Evolutionary conservation across 2,329 filamentous ascomycete genomes (phyloP).

Genomic region (Alternaria infectoria): DNA sequence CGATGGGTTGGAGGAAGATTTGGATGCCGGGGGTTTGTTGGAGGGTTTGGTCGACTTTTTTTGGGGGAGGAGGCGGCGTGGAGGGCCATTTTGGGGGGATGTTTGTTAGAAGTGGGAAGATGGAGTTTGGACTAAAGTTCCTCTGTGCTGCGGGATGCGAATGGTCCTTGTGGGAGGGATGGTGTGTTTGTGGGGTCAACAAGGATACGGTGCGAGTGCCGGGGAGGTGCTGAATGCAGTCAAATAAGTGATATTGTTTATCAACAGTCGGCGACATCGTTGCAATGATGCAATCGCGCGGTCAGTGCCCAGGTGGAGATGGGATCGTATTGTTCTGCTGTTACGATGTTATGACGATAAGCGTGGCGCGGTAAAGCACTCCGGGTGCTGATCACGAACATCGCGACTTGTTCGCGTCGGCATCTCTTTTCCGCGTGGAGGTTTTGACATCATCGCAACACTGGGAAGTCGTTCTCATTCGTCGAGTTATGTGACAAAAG

Average conservation of each 20-base stretch:
- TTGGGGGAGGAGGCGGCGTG: not conserved
- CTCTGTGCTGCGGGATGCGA: no score
- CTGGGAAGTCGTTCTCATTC: not conserved
- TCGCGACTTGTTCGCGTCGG: not conserved
- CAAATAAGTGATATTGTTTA: no score
- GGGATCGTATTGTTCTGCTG: not conserved
- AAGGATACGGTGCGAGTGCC: no score
- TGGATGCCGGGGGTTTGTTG: not conserved
- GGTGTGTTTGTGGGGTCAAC: no score
- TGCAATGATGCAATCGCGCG: not conserved
- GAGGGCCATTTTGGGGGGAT: not conserved
- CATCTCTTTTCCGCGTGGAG: not conserved
- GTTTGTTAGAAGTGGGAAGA: no score
- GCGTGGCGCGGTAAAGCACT: not conserved
- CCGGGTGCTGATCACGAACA: not conserved
- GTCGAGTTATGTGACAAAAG: not conserved
- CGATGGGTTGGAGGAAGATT: not conserved
- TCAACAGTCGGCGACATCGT: not conserved
- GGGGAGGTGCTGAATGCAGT: no score
- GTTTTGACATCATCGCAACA: not conserved
- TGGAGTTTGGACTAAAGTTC: no score
- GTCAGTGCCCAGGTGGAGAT: not conserved
- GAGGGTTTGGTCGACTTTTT: not conserved
- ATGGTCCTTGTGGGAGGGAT: no score
- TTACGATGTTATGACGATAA: slow-evolving; percentile 1